These are phyloP conservation scores for Parietaria judaica DNA, from an alignment of 306 rosid species.

Conservation along the genomic window DNA sequence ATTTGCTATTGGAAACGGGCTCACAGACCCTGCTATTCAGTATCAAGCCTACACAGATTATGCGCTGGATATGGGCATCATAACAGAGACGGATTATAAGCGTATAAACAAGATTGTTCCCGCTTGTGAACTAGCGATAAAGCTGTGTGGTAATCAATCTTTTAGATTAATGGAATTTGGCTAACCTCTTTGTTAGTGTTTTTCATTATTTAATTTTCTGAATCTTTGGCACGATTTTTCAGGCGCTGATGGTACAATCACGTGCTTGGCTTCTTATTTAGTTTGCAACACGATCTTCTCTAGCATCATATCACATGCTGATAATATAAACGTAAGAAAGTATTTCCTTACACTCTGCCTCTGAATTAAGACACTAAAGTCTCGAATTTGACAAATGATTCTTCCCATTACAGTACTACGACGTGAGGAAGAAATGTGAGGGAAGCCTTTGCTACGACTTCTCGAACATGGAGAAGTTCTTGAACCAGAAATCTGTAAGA, in stretches of 20 bases:
- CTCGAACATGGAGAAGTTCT: conserved; percentile 85
- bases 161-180: conserved; percentile 6
- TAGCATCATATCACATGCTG: conserved; percentile 70
- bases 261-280: conserved; percentile 71
- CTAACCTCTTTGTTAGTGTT: neutral
- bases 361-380: neutral
- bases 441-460: conserved; percentile 93
- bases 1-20: conserved; percentile 96
- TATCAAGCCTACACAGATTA: conserved; percentile 81
- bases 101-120: conserved; percentile 68
- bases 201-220: conserved; percentile 11
- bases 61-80: conserved; percentile 79
- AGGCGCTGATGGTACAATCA: conserved; percentile 82
- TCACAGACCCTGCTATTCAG: conserved; percentile 91
- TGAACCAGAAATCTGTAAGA: conserved; percentile 61
- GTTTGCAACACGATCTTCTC: conserved; percentile 72
- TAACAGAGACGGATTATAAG: conserved; percentile 49
- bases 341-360: conserved; percentile 13
- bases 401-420: conserved; percentile 68
- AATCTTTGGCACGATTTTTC: conserved; percentile 17
- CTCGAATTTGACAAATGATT: neutral
- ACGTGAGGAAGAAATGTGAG: conserved; percentile 78
- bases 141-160: conserved; percentile 62
- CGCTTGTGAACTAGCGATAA: conserved; percentile 73
- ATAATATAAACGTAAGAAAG: conserved; percentile 60